Conservation (phyloP, 352 stramenopile species). For the Pythium rishiriense region DNA sequence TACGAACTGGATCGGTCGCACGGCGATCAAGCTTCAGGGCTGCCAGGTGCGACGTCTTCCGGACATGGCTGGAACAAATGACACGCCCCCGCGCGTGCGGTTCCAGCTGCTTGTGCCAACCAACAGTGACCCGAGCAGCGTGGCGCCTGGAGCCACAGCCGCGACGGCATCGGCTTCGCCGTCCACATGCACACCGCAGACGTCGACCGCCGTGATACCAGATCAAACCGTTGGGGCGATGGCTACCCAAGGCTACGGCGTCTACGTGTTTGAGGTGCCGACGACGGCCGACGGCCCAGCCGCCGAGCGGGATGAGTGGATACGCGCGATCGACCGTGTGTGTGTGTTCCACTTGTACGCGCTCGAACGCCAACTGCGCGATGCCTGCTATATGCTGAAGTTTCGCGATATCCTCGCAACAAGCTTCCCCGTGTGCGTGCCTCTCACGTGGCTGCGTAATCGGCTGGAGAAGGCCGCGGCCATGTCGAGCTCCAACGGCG, state of each 20-base stretch:
- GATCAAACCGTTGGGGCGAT: not conserved
- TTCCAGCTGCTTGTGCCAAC: conserved; percentile 27
- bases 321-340: conserved; percentile 21
- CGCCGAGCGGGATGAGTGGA: conserved; percentile 19
- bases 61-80: not conserved
- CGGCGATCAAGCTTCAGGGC: conserved; percentile 45
- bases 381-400: conserved; percentile 40
- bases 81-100: not conserved
- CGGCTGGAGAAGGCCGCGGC: conserved; percentile 37
- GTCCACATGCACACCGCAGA: not conserved
- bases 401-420: conserved; percentile 37
- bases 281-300: not conserved
- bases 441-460: conserved; percentile 63
- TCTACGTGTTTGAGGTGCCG: conserved; percentile 25
- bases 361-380: conserved; percentile 21
- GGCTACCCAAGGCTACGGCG: not conserved
- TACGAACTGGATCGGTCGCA: conserved; percentile 5
- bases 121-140: not conserved
- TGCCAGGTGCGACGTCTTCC: conserved; percentile 47
- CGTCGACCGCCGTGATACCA: not conserved
- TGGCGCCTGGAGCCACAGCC: not conserved
- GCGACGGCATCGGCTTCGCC: not conserved
- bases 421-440: conserved; percentile 54
- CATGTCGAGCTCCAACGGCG: too few species aligned
- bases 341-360: conserved; percentile 26